Evolutionary conservation across 1,139 yeast genomes (phyloP).

Genomic region (Candida sp.): DNA sequence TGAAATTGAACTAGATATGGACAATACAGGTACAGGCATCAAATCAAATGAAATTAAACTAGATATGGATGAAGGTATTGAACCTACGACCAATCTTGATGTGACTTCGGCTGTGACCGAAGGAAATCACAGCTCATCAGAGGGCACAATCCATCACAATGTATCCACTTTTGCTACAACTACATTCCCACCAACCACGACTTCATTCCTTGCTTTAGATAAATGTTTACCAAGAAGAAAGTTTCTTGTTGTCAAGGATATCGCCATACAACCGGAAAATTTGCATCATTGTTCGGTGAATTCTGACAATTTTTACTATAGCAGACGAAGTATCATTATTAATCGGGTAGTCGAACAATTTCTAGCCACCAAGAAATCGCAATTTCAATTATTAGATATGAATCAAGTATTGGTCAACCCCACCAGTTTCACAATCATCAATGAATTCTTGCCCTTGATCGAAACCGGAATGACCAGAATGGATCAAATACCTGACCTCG

Average conservation of each 20-base stretch:
- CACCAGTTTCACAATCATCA: constrained; percentile 5
- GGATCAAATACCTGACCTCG: constrained; percentile 8
- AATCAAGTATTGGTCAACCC: constrained; percentile 7
- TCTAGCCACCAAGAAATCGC: constrained; percentile 7
- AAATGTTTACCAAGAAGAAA: constrained; percentile 68
- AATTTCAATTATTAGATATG: constrained; percentile 9
- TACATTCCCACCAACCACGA: constrained; percentile 16
- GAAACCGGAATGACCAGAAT: constrained; percentile 16
- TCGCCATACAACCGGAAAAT: constrained; percentile 22
- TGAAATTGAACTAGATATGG: constrained; percentile 3
- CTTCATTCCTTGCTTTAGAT: constrained; percentile 77
- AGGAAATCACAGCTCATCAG: constrained; percentile 1
- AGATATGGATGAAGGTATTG: constrained; percentile 6
- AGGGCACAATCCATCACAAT: constrained; percentile 1
- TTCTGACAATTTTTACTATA: constrained; percentile 26
- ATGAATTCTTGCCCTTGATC: constrained; percentile 20
- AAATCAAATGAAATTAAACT: constrained; percentile 4
- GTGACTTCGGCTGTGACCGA: not conserved
- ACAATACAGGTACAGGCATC: constrained; percentile 2
- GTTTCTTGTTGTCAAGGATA: constrained; percentile 43
- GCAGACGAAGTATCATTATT: constrained; percentile 47
- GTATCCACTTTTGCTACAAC: not conserved
- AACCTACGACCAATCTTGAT: not conserved
- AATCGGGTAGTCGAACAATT: constrained; percentile 38
- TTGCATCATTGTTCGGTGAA: constrained; percentile 17